Base-by-base conservation (phyloP, 805 yeast genomes). In the Candida succiphila region DNA sequence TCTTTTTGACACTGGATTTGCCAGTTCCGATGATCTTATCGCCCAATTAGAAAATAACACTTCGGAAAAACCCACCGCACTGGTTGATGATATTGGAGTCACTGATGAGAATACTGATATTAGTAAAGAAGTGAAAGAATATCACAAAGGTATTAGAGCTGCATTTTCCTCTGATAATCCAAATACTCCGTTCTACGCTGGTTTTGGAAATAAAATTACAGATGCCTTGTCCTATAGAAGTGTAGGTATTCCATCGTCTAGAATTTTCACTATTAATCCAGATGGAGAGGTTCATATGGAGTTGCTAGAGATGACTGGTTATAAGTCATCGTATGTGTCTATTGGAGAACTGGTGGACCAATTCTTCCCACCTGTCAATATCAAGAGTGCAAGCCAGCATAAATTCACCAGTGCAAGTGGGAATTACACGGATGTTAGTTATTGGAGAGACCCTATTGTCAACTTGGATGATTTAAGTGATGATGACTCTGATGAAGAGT, bases 211-310 rank as follows among this genome's bases (percentile, higher is more conserved):
- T 52, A 66, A 94, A 43, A 92, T 92, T 39, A 92, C 98, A 2
- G 98, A 92, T 60, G 97, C 97, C 6, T 70, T 92, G 34, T 84
- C 95, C 35, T 92, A 92, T 53, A 68, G 97, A 46, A 81, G 87
- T 8, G 97, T 92, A 7, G 87, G 92, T 4, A 83, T 92, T 8
- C 97, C 98, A 2, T 77, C 94, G 15, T 89, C 96, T 26, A 67
- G 95, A 40, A 88, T 92, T 27, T 92, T 92, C 52, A 92, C 98
- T 7, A 92, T 92, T 46, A 89, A 92, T 49, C 88, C 97, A 2
- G 86, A 84, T 41, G 96, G 96, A 3, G 97, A 92, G 43, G 98
- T 92, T 27, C 95, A 86, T 61, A 82, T 92, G 95, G 98, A 92
- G 57, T 67, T 92, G 42, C 64, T 92, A 35, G 97, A 92, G 52